Evolutionary conservation across 129 eudicot species (phyloP).

Genomic region (Tanacetum coccineum): DNA sequence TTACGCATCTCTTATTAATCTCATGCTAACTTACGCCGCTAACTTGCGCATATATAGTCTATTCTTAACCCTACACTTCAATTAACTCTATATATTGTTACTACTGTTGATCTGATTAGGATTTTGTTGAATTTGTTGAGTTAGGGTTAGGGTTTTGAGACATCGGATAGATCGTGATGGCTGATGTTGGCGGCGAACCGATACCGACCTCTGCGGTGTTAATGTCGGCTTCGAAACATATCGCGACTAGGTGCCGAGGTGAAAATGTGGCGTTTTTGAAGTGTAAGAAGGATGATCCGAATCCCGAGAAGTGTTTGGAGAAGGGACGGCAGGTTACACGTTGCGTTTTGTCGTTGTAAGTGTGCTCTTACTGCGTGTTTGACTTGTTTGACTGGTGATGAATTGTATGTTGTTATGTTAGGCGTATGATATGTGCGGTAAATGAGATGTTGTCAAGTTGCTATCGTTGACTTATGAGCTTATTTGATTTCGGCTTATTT

Average conservation of each 20-base stretch:
- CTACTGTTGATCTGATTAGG: conserved; percentile 7
- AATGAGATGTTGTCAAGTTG: too few species aligned
- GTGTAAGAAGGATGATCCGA: conserved; percentile 92
- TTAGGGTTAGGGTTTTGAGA: conserved; percentile 21
- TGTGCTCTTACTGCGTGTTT: too few species aligned
- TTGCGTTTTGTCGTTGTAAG: conserved; percentile 81
- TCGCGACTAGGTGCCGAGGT: conserved; percentile 61
- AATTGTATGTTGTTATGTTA: too few species aligned
- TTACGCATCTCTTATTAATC: too few species aligned
- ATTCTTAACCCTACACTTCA: background rate
- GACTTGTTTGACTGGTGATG: too few species aligned
- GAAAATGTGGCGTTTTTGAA: conserved; percentile 74
- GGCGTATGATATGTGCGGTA: too few species aligned
- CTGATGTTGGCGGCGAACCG: conserved; percentile 56
- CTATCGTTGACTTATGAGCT: too few species aligned
- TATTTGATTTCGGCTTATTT: too few species aligned
- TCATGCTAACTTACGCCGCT: background rate
- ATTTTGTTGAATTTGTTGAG: conserved; percentile 9
- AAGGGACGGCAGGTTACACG: conserved; percentile 82
- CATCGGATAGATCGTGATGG: conserved; percentile 32
- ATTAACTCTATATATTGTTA: background rate
- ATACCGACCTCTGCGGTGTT: conserved; percentile 78
- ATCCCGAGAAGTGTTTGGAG: conserved; percentile 92
- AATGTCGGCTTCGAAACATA: conserved; percentile 84
- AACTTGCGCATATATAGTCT: background rate